Percentiles rank a stretch among this genome's conserved stretches.
Evolutionary conservation across 1,284 basidiomycete genomes (phyloP).

Genomic region (Tetrapyrgos nigripes): DNA sequence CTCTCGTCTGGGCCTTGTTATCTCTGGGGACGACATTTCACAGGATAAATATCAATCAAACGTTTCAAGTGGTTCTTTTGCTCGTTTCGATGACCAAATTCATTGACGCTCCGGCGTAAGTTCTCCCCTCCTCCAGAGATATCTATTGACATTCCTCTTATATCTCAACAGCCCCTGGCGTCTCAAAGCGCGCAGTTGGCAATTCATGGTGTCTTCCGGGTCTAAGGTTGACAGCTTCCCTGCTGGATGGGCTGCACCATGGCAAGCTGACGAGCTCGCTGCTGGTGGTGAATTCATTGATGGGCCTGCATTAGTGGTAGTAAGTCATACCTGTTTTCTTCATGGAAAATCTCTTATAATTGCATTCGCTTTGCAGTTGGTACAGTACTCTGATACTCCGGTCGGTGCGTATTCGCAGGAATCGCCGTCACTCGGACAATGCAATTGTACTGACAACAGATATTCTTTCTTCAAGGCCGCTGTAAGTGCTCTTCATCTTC

Average conservation of each 20-base stretch:
- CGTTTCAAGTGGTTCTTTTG: too few species aligned
- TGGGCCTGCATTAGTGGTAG: constrained; percentile 14
- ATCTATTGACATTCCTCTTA: background rate
- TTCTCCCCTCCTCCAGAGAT: background rate
- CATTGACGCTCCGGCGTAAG: constrained; percentile 2
- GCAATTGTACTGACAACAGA: too few species aligned
- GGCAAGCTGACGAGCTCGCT: constrained; percentile 11
- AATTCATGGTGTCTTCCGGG: constrained; percentile 7
- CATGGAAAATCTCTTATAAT: background rate
- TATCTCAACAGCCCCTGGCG: constrained; percentile 13
- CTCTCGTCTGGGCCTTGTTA: too few species aligned
- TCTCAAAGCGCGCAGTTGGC: constrained; percentile 13
- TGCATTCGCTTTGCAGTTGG: constrained; percentile 4
- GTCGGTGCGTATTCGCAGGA: background rate
- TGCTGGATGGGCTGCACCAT: constrained; percentile 15
- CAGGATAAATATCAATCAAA: too few species aligned
- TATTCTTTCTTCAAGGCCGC: background rate
- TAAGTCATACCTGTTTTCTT: background rate
- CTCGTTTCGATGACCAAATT: constrained; percentile 23
- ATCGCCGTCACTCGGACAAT: background rate
- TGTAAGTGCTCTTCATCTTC: background rate
- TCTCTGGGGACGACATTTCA: too few species aligned
- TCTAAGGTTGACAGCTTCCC: constrained; percentile 12
- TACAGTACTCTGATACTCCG: constrained; percentile 15
- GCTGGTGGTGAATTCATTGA: constrained; percentile 10